Conservation (phyloP, 768 basidiomycete genomes). For the Mrakia blollopis region DNA sequence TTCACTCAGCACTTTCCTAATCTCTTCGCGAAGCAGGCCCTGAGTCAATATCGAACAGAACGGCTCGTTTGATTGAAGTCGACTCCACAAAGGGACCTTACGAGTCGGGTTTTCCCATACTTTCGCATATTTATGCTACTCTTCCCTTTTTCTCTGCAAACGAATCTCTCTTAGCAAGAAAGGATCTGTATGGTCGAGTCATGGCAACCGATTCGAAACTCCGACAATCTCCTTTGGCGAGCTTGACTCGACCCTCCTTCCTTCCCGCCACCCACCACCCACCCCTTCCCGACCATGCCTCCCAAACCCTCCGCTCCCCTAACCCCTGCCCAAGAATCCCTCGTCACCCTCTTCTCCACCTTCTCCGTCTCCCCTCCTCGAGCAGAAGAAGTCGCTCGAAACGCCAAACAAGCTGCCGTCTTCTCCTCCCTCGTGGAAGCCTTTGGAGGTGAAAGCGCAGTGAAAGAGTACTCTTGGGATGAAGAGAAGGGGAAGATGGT, state of each 20-base stretch:
- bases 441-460: background rate
- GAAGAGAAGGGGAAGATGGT: slow-evolving; percentile 44
- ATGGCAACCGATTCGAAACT: too few relatives aligned
- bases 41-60: too few relatives aligned
- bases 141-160: too few relatives aligned
- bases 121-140: too few relatives aligned
- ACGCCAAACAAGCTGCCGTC: slow-evolving; percentile 66
- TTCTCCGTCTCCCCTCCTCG: slow-evolving; percentile 68
- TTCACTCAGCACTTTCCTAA: too few relatives aligned
- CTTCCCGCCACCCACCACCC: background rate
- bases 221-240: too few relatives aligned
- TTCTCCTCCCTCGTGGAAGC: slow-evolving; percentile 62
- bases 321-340: slow-evolving; percentile 47
- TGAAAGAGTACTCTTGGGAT: slow-evolving; percentile 2
- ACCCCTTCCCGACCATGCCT: slow-evolving; percentile 38
- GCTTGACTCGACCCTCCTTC: background rate
- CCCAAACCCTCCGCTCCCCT: slow-evolving; percentile 46
- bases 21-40: too few relatives aligned
- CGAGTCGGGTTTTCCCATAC: too few relatives aligned
- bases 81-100: too few relatives aligned
- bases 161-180: too few relatives aligned
- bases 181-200: too few relatives aligned
- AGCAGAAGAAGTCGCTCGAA: slow-evolving; percentile 80
- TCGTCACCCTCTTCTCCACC: slow-evolving; percentile 61
- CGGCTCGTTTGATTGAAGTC: too few relatives aligned